Evolutionary conservation across 352 stramenopile species (phyloP).

Genomic region (Globisporangium parvum): DNA sequence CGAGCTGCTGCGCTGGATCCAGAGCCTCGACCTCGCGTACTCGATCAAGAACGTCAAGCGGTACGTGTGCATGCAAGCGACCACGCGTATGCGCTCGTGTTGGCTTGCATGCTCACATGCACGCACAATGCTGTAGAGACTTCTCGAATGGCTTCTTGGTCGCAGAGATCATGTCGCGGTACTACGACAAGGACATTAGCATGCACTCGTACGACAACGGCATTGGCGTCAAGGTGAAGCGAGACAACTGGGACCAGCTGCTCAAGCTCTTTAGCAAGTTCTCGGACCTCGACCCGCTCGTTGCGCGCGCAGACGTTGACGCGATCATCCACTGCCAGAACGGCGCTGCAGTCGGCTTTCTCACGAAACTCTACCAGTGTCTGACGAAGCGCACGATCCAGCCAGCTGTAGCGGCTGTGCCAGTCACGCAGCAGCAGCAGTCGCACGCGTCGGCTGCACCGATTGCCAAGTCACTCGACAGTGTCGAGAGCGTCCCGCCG

Average conservation of each 20-base stretch:
- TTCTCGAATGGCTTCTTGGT: conserved; percentile 90
- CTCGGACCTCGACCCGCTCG: conserved; percentile 55
- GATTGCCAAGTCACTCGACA: conserved; percentile 22
- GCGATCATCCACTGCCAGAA: conserved; percentile 89
- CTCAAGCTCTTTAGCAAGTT: conserved; percentile 74
- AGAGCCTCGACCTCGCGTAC: conserved; percentile 91
- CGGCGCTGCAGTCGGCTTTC: conserved; percentile 72
- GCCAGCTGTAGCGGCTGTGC: conserved; percentile 22
- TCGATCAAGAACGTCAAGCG: conserved; percentile 93
- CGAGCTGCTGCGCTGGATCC: conserved; percentile 90
- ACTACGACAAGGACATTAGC: conserved; percentile 90
- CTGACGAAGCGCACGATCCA: conserved; percentile 87
- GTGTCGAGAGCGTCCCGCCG: conserved; percentile 49
- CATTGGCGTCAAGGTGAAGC: conserved; percentile 86
- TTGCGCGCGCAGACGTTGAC: conserved; percentile 54
- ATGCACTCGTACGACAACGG: conserved; percentile 94
- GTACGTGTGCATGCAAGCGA: too few relatives aligned
- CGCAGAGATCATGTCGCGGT: conserved; percentile 88
- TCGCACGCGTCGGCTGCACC: conserved; percentile 6
- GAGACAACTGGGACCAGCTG: conserved; percentile 91
- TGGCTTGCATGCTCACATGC: too few relatives aligned
- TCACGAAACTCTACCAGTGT: conserved; percentile 88
- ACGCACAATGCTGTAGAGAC: conserved; percentile 34
- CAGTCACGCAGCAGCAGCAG: conserved; percentile 10
- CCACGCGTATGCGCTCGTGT: neutral